Conservation (phyloP, 768 basidiomycete genomes). For the Tylopilus intermedius region DNA sequence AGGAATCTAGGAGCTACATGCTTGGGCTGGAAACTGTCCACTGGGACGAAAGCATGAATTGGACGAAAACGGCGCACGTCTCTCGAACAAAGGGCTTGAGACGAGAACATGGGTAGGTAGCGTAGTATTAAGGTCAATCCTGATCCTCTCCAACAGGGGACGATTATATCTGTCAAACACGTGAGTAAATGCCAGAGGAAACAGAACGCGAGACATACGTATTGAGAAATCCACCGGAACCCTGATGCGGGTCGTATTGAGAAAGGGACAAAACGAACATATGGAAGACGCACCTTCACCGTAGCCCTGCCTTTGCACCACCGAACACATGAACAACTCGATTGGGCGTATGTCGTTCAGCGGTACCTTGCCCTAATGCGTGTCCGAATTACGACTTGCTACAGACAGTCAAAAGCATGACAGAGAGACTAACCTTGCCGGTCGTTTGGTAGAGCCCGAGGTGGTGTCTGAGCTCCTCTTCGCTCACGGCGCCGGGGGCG, state of each 20-base stretch:
- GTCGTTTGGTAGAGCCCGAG: slow-evolving; percentile 98
- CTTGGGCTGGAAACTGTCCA: slow-evolving; percentile 8
- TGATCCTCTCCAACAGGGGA: not conserved
- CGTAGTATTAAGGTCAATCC: slow-evolving; percentile 15
- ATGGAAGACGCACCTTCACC: slow-evolving; percentile 67
- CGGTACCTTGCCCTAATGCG: slow-evolving; percentile 85
- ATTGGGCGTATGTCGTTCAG: slow-evolving; percentile 96
- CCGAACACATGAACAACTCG: slow-evolving; percentile 99
- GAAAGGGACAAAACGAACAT: not conserved
- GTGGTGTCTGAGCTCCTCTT: slow-evolving; percentile 94
- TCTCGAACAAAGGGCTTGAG: slow-evolving; percentile 10
- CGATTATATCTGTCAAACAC: slow-evolving; percentile 23
- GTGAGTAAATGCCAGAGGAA: slow-evolving; percentile 5
- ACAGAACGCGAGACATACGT: slow-evolving; percentile 48
- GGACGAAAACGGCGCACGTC: slow-evolving; percentile 7
- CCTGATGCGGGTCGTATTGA: slow-evolving; percentile 37
- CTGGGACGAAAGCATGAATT: slow-evolving; percentile 16
- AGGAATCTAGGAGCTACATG: slow-evolving; percentile 20
- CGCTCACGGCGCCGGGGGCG: slow-evolving; percentile 93
- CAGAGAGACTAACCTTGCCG: slow-evolving; percentile 68
- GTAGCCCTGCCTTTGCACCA: slow-evolving; percentile 97
- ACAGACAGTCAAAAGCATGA: not conserved
- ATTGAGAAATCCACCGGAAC: slow-evolving; percentile 97
- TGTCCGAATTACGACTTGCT: slow-evolving; percentile 4
- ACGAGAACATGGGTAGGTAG: slow-evolving; percentile 21